These are phyloP conservation scores for Sarocladiaceae sp. DNA, from an alignment of 2,329 filamentous ascomycete genomes.

Conservation along the genomic window DNA sequence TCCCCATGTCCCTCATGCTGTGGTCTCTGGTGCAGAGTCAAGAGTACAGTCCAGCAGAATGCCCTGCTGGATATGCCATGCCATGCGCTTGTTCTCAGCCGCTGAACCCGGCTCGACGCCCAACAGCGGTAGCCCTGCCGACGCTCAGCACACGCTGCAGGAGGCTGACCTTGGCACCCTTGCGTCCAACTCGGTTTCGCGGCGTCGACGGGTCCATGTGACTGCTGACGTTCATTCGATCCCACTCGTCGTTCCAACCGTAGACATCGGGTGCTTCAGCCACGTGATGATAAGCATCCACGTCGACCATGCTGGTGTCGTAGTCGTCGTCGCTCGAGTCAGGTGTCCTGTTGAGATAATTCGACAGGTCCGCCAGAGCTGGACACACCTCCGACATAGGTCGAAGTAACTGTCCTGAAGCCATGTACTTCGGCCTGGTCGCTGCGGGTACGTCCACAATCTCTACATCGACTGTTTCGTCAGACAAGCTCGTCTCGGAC, in stretches of 20 bases:
- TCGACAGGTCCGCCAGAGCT: constrained; percentile 7
- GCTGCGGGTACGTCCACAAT: neutral
- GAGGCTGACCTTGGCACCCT: constrained; percentile 19
- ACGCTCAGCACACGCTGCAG: constrained; percentile 33
- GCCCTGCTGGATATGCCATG: too few relatives aligned
- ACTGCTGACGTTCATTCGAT: constrained; percentile 11
- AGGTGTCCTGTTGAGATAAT: constrained; percentile 10
- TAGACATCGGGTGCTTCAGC: constrained; percentile 37
- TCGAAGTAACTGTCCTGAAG: neutral
- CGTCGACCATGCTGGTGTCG: constrained; percentile 20
- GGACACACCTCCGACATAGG: neutral
- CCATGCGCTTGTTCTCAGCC: constrained; percentile 19
- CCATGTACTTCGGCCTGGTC: neutral
- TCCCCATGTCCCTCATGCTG: constrained; percentile 14
- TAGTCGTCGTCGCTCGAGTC: constrained; percentile 20
- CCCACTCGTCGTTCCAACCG: constrained; percentile 46
- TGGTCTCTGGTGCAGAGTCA: constrained; percentile 3
- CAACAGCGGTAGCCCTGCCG: constrained; percentile 11
- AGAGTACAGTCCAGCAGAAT: neutral
- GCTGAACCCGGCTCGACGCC: neutral
- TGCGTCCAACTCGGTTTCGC: neutral
- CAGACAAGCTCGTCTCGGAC: constrained; percentile 5
- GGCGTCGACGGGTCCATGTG: constrained; percentile 5
- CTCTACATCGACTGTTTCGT: constrained; percentile 5
- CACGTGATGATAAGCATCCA: constrained; percentile 20